These are phyloP conservation scores for Boletus semigastroideus DNA, from an alignment of 1,284 basidiomycete genomes.

Conservation along the genomic window DNA sequence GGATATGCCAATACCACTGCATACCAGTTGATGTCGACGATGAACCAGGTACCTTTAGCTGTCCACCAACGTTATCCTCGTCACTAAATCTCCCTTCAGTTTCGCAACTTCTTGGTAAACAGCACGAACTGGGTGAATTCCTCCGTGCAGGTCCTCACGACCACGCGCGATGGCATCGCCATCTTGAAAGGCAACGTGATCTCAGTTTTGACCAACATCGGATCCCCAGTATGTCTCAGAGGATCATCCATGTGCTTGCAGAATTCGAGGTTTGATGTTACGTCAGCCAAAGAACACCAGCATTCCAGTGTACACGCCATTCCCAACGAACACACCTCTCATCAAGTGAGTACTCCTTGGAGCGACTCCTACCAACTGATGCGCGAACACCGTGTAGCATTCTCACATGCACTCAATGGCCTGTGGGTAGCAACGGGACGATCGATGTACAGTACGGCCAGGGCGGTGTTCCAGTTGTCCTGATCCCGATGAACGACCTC, in stretches of 20 bases:
- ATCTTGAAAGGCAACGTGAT: slow-evolving; percentile 73
- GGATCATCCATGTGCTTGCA: not conserved
- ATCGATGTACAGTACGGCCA: slow-evolving; percentile 56
- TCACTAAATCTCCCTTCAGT: slow-evolving; percentile 34
- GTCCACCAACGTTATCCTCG: not conserved
- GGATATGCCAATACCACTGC: slow-evolving; percentile 61
- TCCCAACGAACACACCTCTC: slow-evolving; percentile 42
- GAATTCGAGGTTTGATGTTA: not conserved
- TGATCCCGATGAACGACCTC: slow-evolving; percentile 45
- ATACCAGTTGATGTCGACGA: slow-evolving; percentile 58
- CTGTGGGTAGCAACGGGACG: slow-evolving; percentile 60
- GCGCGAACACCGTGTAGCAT: slow-evolving; percentile 39
- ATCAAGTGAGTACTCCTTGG: slow-evolving; percentile 48
- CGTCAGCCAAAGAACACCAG: slow-evolving; percentile 54
- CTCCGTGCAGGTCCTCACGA: slow-evolving; percentile 55
- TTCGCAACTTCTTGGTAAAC: slow-evolving; percentile 72
- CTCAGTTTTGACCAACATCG: slow-evolving; percentile 74
- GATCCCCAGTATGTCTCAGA: slow-evolving; percentile 55
- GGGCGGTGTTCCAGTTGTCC: slow-evolving; percentile 58
- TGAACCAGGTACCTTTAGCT: slow-evolving; percentile 54
- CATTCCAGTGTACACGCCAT: slow-evolving; percentile 56
- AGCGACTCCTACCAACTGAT: slow-evolving; percentile 1
- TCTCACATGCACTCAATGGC: slow-evolving; percentile 61
- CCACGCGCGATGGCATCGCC: slow-evolving; percentile 60
- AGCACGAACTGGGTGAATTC: slow-evolving; percentile 61